phyloP scores from a whole-genome alignment of 345 rosid genomes.

The Gossypium stocksii region DNA sequence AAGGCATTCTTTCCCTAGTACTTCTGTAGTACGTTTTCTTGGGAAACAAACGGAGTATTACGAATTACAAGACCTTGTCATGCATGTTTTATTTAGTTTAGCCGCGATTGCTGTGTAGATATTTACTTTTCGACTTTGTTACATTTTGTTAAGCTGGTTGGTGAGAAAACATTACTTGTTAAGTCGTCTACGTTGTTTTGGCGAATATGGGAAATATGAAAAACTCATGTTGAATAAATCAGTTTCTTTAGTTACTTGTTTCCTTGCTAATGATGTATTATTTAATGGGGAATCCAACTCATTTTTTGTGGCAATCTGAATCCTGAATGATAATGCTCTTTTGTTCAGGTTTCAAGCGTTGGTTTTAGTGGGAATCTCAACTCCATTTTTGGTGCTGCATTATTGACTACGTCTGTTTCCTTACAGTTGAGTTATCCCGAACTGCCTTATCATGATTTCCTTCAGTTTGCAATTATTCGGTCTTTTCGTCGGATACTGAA shows the following conservation, averaged over 20 bases:
- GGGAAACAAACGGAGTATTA: not conserved
- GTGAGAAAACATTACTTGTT: not conserved
- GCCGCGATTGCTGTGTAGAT: no score
- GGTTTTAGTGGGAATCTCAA: conserved; percentile 33
- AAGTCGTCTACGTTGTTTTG: not conserved
- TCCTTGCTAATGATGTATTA: not conserved
- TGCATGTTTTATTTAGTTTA: not conserved
- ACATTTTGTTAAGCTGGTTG: not conserved
- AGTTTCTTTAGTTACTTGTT: not conserved
- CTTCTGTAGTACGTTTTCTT: not conserved
- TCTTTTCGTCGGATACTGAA: not conserved
- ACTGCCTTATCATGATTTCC: not conserved
- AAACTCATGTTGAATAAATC: not conserved
- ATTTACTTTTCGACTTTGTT: not conserved
- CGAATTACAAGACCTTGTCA: not conserved
- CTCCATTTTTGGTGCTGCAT: conserved; percentile 44
- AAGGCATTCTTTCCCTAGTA: not conserved
- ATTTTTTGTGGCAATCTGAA: not conserved
- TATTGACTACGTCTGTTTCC: conserved; percentile 34
- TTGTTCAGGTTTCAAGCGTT: conserved; percentile 35
- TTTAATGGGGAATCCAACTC: not conserved
- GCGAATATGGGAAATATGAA: not conserved
- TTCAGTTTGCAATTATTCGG: not conserved
- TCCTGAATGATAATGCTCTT: not conserved
- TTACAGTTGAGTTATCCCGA: conserved; percentile 49